Conservation (phyloP, 495 filamentous ascomycete species). For the Melanomma pulvis-pyrius region DNA sequence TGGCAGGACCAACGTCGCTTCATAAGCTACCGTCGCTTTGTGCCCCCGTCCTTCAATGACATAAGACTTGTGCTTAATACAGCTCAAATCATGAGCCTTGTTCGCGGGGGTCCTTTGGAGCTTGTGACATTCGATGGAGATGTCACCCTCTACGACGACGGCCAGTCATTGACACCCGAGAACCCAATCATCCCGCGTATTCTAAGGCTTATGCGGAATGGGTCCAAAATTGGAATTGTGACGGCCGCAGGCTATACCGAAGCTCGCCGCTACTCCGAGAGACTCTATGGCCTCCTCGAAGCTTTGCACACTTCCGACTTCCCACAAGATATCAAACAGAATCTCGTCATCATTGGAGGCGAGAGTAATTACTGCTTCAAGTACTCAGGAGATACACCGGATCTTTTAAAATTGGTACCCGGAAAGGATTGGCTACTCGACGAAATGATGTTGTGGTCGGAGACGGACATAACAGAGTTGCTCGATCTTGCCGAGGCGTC, state of each 20-base stretch:
- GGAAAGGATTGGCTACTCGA: slow-evolving; percentile 76
- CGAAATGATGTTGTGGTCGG: slow-evolving; percentile 85
- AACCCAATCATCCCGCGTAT: slow-evolving; percentile 82
- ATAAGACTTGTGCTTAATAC: slow-evolving; percentile 91
- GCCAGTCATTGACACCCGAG: slow-evolving; percentile 68
- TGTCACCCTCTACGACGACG: slow-evolving; percentile 95
- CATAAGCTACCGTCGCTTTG: slow-evolving; percentile 91
- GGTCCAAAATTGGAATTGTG: slow-evolving; percentile 85
- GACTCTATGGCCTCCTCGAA: slow-evolving; percentile 82
- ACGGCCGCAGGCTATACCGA: slow-evolving; percentile 96
- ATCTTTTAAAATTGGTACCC: slow-evolving; percentile 63
- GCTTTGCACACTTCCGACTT: slow-evolving; percentile 70
- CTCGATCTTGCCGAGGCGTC: slow-evolving; percentile 86
- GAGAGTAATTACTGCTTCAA: slow-evolving; percentile 83
- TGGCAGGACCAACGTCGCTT: slow-evolving; percentile 82
- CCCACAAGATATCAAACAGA: slow-evolving; percentile 65
- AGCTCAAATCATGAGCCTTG: slow-evolving; percentile 85
- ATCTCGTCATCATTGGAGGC: slow-evolving; percentile 88
- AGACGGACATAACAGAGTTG: slow-evolving; percentile 73
- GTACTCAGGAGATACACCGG: slow-evolving; percentile 59
- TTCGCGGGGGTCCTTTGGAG: slow-evolving; percentile 66
- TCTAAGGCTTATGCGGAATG: slow-evolving; percentile 62
- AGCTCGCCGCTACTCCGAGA: slow-evolving; percentile 75
- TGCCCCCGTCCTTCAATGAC: slow-evolving; percentile 97
- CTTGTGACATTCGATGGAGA: slow-evolving; percentile 97